Evolutionary conservation across 306 rosid genomes (phyloP), one percentile per base, ranked within the genome.

Genomic region (Boehmeria nivea): DNA sequence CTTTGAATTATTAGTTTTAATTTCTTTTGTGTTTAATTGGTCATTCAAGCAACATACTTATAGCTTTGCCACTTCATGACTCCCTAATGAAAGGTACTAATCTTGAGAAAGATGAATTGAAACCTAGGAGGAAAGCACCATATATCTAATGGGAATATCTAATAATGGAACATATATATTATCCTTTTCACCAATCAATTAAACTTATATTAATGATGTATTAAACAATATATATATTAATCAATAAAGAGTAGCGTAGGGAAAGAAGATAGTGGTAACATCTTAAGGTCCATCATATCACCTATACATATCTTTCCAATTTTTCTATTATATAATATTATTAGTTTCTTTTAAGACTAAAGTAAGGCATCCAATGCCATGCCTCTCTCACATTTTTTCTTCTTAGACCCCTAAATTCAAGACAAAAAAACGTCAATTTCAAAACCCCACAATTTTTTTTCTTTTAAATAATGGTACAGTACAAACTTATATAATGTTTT

Each of bases 311-410:
- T 25, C 69, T 46, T 31, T 49, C 25, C 36, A 27, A 42, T 15
- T 40, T 39, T 19, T 23, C 54, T 31, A 45, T n/a, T n/a, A n/a
- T n/a, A n/a, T n/a, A n/a, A n/a, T 20, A 25, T 37, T 13, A 13
- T 21, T n/a, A 47, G 37, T 36, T 45, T 33, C 28, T 66, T 38
- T 54, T 36, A 44, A 25, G 55, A 42, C 26, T 61, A 62, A 57
- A 47, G 54, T 57, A 49, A 50, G 12, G 63, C 61, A 73, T 62
- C 74, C 58, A 67, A 62, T 56, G 70, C 59, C 62, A 17, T 43
- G 25, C 6, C 59, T 28, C 19, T 13, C 27, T 46, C 48, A 10
- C 11, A 59, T 43, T 39, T 59, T n/a, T 60, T 49, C 56, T 72
- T 60, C 59, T 48, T 63, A 28, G 70, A 28, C 58, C 67, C 70